phyloP scores from a whole-genome alignment of 257 asterid species.

The Solanum pinnatisectum region DNA sequence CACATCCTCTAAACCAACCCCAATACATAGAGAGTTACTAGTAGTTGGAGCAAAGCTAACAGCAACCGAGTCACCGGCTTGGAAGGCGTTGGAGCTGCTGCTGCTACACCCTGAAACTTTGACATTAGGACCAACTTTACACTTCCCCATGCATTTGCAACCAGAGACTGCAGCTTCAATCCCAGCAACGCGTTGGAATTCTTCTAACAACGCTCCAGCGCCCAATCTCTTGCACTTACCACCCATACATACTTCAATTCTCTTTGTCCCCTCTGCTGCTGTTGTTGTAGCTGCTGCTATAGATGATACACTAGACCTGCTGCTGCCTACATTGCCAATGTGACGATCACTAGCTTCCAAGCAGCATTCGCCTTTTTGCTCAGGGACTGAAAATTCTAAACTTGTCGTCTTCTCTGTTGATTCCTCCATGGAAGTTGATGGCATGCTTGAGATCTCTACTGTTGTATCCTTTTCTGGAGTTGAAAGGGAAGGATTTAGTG shows the following conservation, averaged over 20 bases:
- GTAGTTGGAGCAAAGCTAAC: background rate
- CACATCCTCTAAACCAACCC: constrained; percentile 73
- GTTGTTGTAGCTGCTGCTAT: constrained; percentile 1
- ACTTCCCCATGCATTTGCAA: constrained; percentile 93
- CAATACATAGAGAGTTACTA: constrained; percentile 33
- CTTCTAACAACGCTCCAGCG: constrained; percentile 39
- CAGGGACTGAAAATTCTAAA: background rate
- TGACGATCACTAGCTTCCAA: background rate
- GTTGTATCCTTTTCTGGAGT: background rate
- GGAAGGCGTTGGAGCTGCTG: background rate
- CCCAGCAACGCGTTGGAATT: constrained; percentile 45
- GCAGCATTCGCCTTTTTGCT: background rate
- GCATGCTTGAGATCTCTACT: background rate
- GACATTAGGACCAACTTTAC: constrained; percentile 76
- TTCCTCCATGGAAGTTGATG: background rate
- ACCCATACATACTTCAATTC: constrained; percentile 85
- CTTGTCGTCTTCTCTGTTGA: background rate
- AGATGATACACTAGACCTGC: background rate
- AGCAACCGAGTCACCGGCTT: background rate
- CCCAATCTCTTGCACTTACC: constrained; percentile 89
- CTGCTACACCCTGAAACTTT: constrained; percentile 21
- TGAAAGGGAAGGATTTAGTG: background rate
- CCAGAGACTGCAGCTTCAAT: constrained; percentile 55
- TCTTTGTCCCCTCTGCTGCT: constrained; percentile 6
- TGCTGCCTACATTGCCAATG: background rate